Base-by-base conservation (phyloP, 768 basidiomycete species). In the Rhodotorula paludigena region DNA sequence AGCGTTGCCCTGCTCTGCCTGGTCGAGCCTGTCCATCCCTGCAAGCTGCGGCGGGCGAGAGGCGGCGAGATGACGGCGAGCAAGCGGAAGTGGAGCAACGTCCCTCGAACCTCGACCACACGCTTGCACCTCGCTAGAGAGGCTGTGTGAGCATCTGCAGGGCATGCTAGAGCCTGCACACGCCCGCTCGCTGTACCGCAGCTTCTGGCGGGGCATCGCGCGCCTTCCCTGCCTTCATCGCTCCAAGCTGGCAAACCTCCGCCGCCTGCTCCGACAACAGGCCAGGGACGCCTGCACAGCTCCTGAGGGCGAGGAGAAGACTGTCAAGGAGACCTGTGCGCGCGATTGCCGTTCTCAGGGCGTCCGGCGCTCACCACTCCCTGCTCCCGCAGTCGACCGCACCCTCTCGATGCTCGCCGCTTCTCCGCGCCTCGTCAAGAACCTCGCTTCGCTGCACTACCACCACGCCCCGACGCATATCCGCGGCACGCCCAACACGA, bases 381-480 rank as follows among this genome's bases (percentile, higher is more conserved):
- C 39, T 15, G 39, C 25, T 33, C 38, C 18, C 9, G 12, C 54
- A 68, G 66, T 62, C 14, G 7, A n/a, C 3, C 49, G 55, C 30
- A 62, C 60, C 28, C 56, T 68, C n/a, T 23, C 45, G 1, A 52
- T 69, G 38, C 62, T 69, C 16, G 0, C 12, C n/a, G 55, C 57
- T 2, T 63, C 62, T 3, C 63, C 45, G 8, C 10, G 30, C 7
- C 49, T 69, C 9, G 14, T 25, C 6, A 21, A 7, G 11, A 69
- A 64, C 42, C 58, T 69, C 48, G 49, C 58, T 23, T 60, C 58
- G 18, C 63, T 69, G 14, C 38, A 59, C 20, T 69, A 64, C 36
- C 63, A 69, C 54, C 68, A 69, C 58, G 39, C 55, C 5, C 68
- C 63, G 3, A n/a, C 16, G 57, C 25, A 5, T 12, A 44, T 68